These are phyloP conservation scores for Lichina pygmaea DNA, from an alignment of 495 filamentous ascomycete genomes.

Conservation along the genomic window DNA sequence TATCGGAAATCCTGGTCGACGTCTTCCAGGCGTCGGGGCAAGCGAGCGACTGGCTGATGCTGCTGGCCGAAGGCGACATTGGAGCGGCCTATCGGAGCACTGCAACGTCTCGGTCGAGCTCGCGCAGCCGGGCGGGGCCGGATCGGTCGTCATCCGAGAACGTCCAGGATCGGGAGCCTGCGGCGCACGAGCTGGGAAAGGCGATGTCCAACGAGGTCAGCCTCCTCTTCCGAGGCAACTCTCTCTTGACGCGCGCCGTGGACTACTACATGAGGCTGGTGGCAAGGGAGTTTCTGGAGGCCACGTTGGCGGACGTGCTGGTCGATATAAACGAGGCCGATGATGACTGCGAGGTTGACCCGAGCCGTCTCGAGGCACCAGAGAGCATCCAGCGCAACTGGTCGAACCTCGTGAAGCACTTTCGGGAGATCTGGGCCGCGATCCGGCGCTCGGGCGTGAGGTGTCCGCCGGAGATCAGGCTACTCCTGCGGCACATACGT, in stretches of 20 bases:
- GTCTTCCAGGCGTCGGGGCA: slow-evolving; percentile 90
- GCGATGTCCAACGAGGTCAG: slow-evolving; percentile 54
- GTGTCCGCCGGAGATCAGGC: slow-evolving; percentile 62
- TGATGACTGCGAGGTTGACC: slow-evolving; percentile 87
- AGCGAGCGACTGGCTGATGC: slow-evolving; percentile 73
- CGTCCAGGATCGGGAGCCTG: slow-evolving; percentile 21
- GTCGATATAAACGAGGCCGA: slow-evolving; percentile 68
- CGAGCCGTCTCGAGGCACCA: slow-evolving; percentile 36
- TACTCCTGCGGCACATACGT: slow-evolving; percentile 76
- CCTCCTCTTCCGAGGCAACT: slow-evolving; percentile 85
- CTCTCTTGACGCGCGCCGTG: slow-evolving; percentile 74
- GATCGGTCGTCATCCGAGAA: slow-evolving; percentile 54
- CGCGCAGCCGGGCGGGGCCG: slow-evolving; percentile 35
- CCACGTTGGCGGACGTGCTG: slow-evolving; percentile 63
- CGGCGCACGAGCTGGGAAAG: slow-evolving; percentile 30
- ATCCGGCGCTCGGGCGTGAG: slow-evolving; percentile 44
- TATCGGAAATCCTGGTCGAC: slow-evolving; percentile 75
- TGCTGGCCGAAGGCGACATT: slow-evolving; percentile 87
- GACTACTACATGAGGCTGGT: slow-evolving; percentile 89
- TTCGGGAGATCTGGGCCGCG: slow-evolving; percentile 58
- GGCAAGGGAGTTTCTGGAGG: slow-evolving; percentile 79
- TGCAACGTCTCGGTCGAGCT: slow-evolving; percentile 11
- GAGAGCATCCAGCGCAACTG: slow-evolving; percentile 70
- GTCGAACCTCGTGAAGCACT: slow-evolving; percentile 47
- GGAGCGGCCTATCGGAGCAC: slow-evolving; percentile 58